Evolutionary conservation across 2,329 filamentous ascomycete species (phyloP).

Genomic region (Penicillium sp.): DNA sequence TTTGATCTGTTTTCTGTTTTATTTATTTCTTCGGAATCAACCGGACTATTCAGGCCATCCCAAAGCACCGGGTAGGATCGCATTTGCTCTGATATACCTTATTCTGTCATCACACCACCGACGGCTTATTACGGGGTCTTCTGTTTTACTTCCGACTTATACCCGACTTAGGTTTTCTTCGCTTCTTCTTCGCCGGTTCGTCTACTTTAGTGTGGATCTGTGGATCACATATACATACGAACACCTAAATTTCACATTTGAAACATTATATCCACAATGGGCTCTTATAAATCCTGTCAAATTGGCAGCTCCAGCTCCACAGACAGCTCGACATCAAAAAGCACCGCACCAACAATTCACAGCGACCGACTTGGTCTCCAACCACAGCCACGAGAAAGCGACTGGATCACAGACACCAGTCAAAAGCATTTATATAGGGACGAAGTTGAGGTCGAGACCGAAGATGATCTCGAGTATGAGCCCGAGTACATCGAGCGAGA

Average conservation of each 20-base stretch:
- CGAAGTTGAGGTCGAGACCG: neutral
- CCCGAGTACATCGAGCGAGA: slow-evolving; percentile 2
- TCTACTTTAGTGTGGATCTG: slow-evolving; percentile 7
- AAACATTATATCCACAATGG: slow-evolving; percentile 24
- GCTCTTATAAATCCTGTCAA: slow-evolving; percentile 30
- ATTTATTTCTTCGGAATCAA: slow-evolving; percentile 5
- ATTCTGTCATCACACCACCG: slow-evolving; percentile 1
- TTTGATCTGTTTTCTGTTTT: neutral
- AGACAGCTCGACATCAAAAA: slow-evolving; percentile 42
- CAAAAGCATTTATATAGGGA: neutral
- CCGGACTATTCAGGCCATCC: neutral
- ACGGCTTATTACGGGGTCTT: slow-evolving; percentile 3
- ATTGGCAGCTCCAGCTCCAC: slow-evolving; percentile 39
- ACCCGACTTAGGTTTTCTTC: neutral
- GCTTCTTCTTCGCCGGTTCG: neutral
- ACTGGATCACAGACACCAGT: neutral
- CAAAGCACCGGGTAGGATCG: neutral
- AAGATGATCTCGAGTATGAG: neutral
- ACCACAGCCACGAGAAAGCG: slow-evolving; percentile 15
- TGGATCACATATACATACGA: neutral
- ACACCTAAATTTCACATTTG: neutral
- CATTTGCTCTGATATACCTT: slow-evolving; percentile 3
- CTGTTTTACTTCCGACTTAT: neutral
- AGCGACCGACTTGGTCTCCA: slow-evolving; percentile 35
- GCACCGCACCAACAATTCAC: slow-evolving; percentile 41